These are phyloP conservation scores for Hypomontagnella monticulosa DNA, from an alignment of 495 filamentous ascomycete genomes.

Conservation along the genomic window DNA sequence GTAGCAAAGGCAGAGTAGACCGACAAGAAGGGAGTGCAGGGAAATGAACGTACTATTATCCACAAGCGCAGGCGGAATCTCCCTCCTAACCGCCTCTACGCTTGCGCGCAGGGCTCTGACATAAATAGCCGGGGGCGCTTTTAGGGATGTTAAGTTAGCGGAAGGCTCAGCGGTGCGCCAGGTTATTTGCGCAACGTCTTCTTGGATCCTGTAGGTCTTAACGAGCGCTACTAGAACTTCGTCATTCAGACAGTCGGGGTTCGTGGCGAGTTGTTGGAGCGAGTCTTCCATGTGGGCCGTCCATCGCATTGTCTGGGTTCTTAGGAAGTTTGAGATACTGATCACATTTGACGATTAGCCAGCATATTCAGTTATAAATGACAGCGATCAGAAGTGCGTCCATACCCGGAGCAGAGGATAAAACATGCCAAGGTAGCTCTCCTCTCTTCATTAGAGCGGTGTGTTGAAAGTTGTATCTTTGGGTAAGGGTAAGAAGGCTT, in stretches of 20 bases:
- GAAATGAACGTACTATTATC: conserved; percentile 37
- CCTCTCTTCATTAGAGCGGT: conserved; percentile 46
- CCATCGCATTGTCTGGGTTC: conserved; percentile 45
- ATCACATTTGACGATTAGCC: conserved; percentile 4
- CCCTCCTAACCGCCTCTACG: conserved; percentile 31
- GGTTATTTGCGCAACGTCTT: conserved; percentile 33
- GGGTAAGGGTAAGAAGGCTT: conserved; percentile 35
- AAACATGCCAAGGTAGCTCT: conserved; percentile 42
- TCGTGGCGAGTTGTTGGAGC: conserved; percentile 34
- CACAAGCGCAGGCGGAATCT: conserved; percentile 25
- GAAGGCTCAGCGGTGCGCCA: conserved; percentile 27
- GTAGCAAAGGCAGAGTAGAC: too few species aligned
- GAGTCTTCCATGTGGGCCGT: conserved; percentile 47
- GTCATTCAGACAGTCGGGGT: conserved; percentile 40
- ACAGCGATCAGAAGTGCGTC: neutral
- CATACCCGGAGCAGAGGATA: conserved; percentile 38
- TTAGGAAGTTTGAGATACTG: conserved; percentile 47
- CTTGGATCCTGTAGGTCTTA: conserved; percentile 47
- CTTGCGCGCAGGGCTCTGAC: conserved; percentile 30
- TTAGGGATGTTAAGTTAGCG: conserved; percentile 8
- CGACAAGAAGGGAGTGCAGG: too few species aligned
- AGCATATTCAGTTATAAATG: neutral
- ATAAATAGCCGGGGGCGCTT: conserved; percentile 30
- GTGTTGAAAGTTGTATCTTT: conserved; percentile 17
- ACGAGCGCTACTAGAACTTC: conserved; percentile 45